These are phyloP conservation scores for Carallia pectinifolia DNA, from an alignment of 345 rosid species.

Conservation along the genomic window DNA sequence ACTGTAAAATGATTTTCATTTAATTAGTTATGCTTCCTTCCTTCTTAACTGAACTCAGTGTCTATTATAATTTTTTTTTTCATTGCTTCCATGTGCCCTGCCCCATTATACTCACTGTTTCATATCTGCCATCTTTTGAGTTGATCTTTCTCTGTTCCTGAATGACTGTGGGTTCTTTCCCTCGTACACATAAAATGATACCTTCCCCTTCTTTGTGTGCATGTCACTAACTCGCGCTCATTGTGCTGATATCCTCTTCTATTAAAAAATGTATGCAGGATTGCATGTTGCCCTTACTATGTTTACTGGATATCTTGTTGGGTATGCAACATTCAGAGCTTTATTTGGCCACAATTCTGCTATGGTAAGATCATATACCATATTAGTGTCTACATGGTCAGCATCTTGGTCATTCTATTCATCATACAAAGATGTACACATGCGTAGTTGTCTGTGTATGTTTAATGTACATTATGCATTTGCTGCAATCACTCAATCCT, in stretches of 20 bases:
- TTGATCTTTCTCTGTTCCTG: too few species aligned
- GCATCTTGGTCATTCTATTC: background rate
- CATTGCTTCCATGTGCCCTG: background rate
- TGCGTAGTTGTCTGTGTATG: background rate
- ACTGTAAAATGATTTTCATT: background rate
- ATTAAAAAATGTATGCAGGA: slow-evolving; percentile 41
- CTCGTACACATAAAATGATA: too few species aligned
- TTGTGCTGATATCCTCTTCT: background rate
- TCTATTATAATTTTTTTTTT: too few species aligned
- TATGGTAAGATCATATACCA: slow-evolving; percentile 43
- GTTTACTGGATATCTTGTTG: slow-evolving; percentile 96
- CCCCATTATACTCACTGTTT: background rate
- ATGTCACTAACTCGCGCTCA: background rate
- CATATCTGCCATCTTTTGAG: background rate
- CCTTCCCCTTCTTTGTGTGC: too few species aligned
- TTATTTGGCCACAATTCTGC: slow-evolving; percentile 65
- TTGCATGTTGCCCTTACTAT: slow-evolving; percentile 76
- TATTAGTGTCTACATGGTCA: background rate
- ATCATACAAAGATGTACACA: background rate
- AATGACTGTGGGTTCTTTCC: too few species aligned
- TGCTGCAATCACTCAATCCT: background rate
- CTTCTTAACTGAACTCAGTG: too few species aligned
- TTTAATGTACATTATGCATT: background rate
- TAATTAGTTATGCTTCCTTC: too few species aligned
- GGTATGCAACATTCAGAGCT: slow-evolving; percentile 80